Base-by-base conservation (phyloP, 2,329 filamentous ascomycete species). In the Colletotrichum tropicicola region DNA sequence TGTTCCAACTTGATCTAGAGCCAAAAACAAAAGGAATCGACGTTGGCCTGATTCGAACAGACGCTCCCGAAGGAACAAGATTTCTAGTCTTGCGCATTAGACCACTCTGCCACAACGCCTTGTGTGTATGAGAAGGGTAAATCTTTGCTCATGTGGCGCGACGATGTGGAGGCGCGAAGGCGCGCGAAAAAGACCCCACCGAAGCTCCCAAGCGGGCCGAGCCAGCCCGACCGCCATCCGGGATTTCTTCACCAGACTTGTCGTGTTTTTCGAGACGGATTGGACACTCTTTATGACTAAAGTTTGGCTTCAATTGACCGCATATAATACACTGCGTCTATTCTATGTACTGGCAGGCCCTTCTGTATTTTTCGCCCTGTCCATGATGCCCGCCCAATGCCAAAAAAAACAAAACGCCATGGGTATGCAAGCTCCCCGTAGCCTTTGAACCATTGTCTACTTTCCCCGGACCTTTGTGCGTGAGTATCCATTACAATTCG, bases 41-140 rank as follows among this genome's bases (percentile, higher is more conserved):
- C 57, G 56, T 65, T 65, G 61, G 61, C 61, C 61, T 65, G 61
- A 65, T 65, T 65, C 56, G 56, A 61, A 61, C 57, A 61, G 60
- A 64, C 55, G 60, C 60, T 64, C 60, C 60, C 60, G 60, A 64
- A 59, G 60, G 60, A 59, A 64, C 55, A 64, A 64, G 56, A 60
- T 64, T 64, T 64, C 60, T 64, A 64, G 60, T 60, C 60, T 60
- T 64, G 60, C 60, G 60, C 60, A 64, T 64, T 64, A 64, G 60
- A 64, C 60, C 60, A 64, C 60, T 64, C 60, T 64, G 60, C 60
- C 60, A 64, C 60, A 64, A 64, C 60, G 60, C 60, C 59, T 12
- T 0, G 43, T 1, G 5, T 5, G 7, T 23, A 21, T 43, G 17
- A 7, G 1, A 13, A 23, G 32, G 9, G 8, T 13, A n/a, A 4